Evolutionary conservation across 2,329 filamentous ascomycete species (phyloP), one percentile per base, ranked within the genome.

Genomic region (Fusarium solani-melongenae): DNA sequence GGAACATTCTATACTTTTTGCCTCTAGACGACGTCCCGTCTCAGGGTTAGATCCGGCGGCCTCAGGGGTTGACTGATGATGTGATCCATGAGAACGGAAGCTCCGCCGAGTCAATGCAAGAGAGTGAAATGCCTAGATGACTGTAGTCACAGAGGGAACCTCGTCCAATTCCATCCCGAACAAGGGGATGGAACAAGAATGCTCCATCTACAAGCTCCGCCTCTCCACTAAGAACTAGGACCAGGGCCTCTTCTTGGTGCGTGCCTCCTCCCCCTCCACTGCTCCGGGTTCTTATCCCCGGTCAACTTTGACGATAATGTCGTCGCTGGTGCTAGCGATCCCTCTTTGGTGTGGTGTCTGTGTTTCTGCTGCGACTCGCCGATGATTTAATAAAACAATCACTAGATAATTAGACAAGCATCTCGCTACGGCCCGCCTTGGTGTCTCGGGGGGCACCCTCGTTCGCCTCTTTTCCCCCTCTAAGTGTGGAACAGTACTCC

Each of bases 391-490:
- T 10, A 46, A 46, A 15, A 24, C 17, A 49, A 27, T 5, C 44
- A 27, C 44, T 49, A 49, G 29, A 53, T 31, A 22, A 53, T 29
- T 33, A 55, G 20, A 55, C 57, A 22, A 29, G 41, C 59, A 58
- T 66, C 41, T 71, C 70, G 70, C 63, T 68, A 73, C 70, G 58
- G 62, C 38, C 67, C 62, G 70, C n/a, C 29, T 67, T 67, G 46
- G 59, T 73, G 70, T 73, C 70, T 72, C 70, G 70, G 70, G 66
- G n/a, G n/a, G 15, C 20, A 49, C 44, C 63, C 62, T 71, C 33
- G 38, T 29, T 33, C 33, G 38, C 39, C 38, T 60, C 31, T 29
- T 41, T 39, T 53, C 58, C 57, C 66, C 31, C 44, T 62, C 20
- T 44, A 57, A 51, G 39, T 46, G 39, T 57, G 63, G 66, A 57